A percentile compares a stretch with the other conserved stretches of the same genome.
These are phyloP conservation scores for Trichosporon inkin DNA, from an alignment of 1,284 basidiomycete genomes.

Conservation along the genomic window DNA sequence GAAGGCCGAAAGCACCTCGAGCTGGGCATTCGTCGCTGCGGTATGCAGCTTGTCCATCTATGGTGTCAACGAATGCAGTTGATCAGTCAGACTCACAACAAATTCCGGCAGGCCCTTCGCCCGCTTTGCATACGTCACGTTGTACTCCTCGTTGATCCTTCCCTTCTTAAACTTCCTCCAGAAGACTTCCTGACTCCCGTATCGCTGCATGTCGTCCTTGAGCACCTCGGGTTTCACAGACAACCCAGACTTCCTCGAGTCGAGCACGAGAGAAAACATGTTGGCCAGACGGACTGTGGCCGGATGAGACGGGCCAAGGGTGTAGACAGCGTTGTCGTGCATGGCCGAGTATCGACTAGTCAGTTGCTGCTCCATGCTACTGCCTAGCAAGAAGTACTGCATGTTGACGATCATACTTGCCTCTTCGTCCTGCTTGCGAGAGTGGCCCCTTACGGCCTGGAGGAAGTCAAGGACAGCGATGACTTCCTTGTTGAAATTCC, in stretches of 20 bases:
- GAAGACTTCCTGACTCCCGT: conserved; percentile 24
- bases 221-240: conserved; percentile 23
- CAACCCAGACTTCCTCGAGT: conserved; percentile 41
- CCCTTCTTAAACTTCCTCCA: conserved; percentile 36
- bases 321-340: conserved; percentile 39
- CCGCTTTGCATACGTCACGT: conserved; percentile 12
- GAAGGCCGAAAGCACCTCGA: conserved; percentile 25
- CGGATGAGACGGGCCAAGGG: conserved; percentile 28
- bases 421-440: conserved; percentile 16
- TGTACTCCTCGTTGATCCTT: conserved; percentile 12
- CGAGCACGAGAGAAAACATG: conserved; percentile 41
- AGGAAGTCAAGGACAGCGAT: conserved; percentile 33
- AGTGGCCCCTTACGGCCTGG: conserved; percentile 13
- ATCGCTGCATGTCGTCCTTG: conserved; percentile 19
- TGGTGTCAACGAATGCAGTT: not conserved
- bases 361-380: conserved; percentile 23
- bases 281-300: conserved; percentile 33
- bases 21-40: conserved; percentile 13
- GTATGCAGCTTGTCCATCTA: conserved; percentile 35
- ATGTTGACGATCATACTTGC: conserved; percentile 23
- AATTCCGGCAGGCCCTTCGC: conserved; percentile 21
- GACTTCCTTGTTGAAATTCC: conserved; percentile 38
- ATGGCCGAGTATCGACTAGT: conserved; percentile 28
- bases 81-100: conserved; percentile 27
- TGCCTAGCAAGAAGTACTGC: conserved; percentile 35